These are phyloP conservation scores for Coniella lustricola DNA, from an alignment of 2,329 filamentous ascomycete species.

Conservation along the genomic window DNA sequence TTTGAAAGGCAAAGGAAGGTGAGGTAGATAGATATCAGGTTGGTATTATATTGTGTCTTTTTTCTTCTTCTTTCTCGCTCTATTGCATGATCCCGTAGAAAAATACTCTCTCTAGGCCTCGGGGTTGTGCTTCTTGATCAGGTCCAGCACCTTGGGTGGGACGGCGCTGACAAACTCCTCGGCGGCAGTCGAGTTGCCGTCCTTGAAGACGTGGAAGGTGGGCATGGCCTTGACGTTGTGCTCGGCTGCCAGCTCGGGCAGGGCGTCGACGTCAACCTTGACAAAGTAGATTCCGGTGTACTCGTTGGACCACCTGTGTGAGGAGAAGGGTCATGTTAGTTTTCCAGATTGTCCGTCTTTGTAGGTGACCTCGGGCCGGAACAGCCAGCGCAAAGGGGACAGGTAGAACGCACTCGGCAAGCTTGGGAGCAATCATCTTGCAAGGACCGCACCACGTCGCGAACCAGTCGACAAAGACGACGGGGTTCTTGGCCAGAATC, in stretches of 20 bases:
- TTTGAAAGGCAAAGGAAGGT: too few species aligned
- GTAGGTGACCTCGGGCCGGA: too few species aligned
- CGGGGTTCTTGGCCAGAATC: conserved; percentile 29
- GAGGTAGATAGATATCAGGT: too few species aligned
- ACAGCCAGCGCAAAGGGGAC: too few species aligned
- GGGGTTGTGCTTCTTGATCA: conserved; percentile 26
- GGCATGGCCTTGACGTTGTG: conserved; percentile 87
- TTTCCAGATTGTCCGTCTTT: too few species aligned
- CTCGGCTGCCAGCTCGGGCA: conserved; percentile 67
- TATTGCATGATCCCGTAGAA: background rate
- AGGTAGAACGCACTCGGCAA: conserved; percentile 52
- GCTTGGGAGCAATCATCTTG: conserved; percentile 76
- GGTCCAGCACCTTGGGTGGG: conserved; percentile 54
- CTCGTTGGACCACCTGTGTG: conserved; percentile 49
- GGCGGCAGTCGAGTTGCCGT: conserved; percentile 66
- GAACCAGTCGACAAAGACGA: conserved; percentile 79
- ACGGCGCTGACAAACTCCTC: conserved; percentile 75
- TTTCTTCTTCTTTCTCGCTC: background rate
- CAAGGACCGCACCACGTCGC: conserved; percentile 93
- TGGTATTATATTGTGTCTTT: background rate
- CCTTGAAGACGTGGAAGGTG: conserved; percentile 80
- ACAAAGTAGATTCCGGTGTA: conserved; percentile 58
- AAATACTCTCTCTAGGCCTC: conserved; percentile 8
- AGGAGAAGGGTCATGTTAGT: background rate
- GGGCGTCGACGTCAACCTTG: conserved; percentile 86